Base-by-base conservation (phyloP, 108 stramenopile species). In the Nitzschia inconspicua region DNA sequence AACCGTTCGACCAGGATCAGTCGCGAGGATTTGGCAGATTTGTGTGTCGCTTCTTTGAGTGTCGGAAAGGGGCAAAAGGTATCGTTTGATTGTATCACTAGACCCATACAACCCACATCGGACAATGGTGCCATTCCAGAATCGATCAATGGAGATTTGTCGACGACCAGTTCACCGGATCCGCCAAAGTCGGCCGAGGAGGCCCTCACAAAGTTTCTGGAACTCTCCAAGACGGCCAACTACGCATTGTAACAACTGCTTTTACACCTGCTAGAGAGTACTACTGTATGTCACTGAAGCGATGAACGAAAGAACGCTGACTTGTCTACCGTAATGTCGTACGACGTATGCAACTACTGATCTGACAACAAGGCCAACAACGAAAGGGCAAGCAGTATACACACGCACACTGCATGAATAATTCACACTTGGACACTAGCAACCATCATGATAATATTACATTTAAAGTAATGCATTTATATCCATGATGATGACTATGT, bases 11-110 rank as follows among this genome's bases (percentile, higher is more conserved):
- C 67, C 16, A 32, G 67, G 9, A 90, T 95, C 16, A 66, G 82
- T 18, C 61, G 95, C 9, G 80, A 60, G 24, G 95, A 96, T 68
- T 86, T 96, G n/a, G 89, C 93, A 0, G 71, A 74, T 46, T 73
- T 95, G 44, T 80, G 88, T 43, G 76, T 89, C 37, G 84, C 82
- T n/a, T 54, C 83, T 0, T 66, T 89, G 37, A 63, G 66, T 7
- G 77, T 66, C 23, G 66, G 70, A 32, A 67, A 70, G 31, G 68
- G 57, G 14, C 49, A 68, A 41, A 80, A 75, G 54, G 59, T 75
- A 0, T 73, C 85, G 4, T 76, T 86, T 36, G 85, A 86, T 64
- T 82, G 76, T 57, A 80, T 84, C 44, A 79, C 73, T 3, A 36
- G 53, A 4, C 47, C 49, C 3, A 36, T 51, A 28, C 25, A 27